phyloP scores from a whole-genome alignment of 805 yeast species.

The Kodamaea jinghongensis region DNA sequence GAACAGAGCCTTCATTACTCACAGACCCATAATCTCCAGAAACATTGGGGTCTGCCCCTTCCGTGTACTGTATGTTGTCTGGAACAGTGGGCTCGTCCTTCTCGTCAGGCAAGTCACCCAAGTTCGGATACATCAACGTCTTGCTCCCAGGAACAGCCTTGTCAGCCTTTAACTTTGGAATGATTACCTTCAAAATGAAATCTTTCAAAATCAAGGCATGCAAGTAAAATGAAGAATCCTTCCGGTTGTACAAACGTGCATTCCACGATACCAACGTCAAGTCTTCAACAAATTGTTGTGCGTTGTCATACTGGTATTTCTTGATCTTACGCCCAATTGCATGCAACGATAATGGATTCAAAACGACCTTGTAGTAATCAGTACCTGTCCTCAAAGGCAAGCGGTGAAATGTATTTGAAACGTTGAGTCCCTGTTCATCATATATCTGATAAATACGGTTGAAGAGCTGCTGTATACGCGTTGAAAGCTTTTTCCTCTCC shows the following conservation, averaged over 20 bases:
- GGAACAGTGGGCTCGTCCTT: slow-evolving; percentile 11
- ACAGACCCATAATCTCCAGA: slow-evolving; percentile 2
- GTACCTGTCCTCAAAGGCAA: slow-evolving; percentile 71
- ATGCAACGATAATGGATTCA: slow-evolving; percentile 77
- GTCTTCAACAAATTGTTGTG: slow-evolving; percentile 72
- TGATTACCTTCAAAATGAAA: slow-evolving; percentile 43
- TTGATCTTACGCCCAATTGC: slow-evolving; percentile 62
- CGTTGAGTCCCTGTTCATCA: slow-evolving; percentile 44
- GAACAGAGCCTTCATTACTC: slow-evolving; percentile 2
- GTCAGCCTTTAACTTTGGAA: slow-evolving; percentile 47
- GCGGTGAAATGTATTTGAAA: slow-evolving; percentile 60
- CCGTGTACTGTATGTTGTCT: slow-evolving; percentile 12
- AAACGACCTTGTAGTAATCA: slow-evolving; percentile 78
- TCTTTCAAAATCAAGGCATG: slow-evolving; percentile 64
- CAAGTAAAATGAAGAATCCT: slow-evolving; percentile 60
- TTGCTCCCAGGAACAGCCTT: slow-evolving; percentile 33
- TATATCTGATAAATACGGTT: slow-evolving; percentile 39
- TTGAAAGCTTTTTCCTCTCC: slow-evolving; percentile 37
- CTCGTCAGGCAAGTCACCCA: slow-evolving; percentile 68
- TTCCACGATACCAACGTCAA: slow-evolving; percentile 86
- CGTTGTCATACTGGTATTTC: slow-evolving; percentile 50
- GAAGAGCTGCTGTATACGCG: slow-evolving; percentile 29
- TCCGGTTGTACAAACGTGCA: slow-evolving; percentile 79
- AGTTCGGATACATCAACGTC: slow-evolving; percentile 52
- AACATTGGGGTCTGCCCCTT: slow-evolving; percentile 6